Evolutionary conservation across 23 red algal genomes (phyloP), one percentile per base, ranked within the genome.

Genomic region (Gracilaria caudata): DNA sequence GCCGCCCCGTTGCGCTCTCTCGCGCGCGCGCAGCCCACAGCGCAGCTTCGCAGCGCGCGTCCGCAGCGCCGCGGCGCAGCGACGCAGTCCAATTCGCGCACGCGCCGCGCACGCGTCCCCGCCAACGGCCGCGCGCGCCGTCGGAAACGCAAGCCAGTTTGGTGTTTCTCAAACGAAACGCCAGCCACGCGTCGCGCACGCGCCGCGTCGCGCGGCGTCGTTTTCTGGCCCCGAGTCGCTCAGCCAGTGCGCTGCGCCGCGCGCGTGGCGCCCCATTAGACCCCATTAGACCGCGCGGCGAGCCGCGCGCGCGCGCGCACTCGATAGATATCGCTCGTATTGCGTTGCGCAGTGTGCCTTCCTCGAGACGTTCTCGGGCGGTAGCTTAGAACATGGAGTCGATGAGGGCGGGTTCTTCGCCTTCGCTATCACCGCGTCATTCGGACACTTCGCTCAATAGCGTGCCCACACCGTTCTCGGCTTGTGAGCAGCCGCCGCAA

Each of bases 371-470:
- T n/a, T n/a, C 10, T 54, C 51, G 12, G 51, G 12, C 51, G 12
- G 10, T 19, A 54, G 12, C 51, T 19, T 19, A 10, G 12, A 10
- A 10, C 10, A 13, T 19, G 51, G 12, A 10, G 51, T 19, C 51
- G 51, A 13, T 19, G 19, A 54, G 12, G 19, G 19, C 19, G 51
- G 51, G 19, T 19, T 13, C 51, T 54, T 65, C 57, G n/a, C 57
- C 57, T 29, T 29, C 57, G 19, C 5, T 29, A 16, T 61, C 60
- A 9, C 60, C 60, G 32, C 60, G 60, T 2, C 60, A 65, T 23
- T 65, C 60, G n/a, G 60, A 65, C 24, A 65, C 60, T 6, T 65
- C 60, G 25, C 60, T 65, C 60, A 65, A 28, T 16, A 65, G 60
- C 60, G 60, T 65, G 26, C 12, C 25, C 12, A 30, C 60, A 9